Evolutionary conservation across 495 filamentous ascomycete genomes (phyloP).

Genomic region (Tuber calosporum): DNA sequence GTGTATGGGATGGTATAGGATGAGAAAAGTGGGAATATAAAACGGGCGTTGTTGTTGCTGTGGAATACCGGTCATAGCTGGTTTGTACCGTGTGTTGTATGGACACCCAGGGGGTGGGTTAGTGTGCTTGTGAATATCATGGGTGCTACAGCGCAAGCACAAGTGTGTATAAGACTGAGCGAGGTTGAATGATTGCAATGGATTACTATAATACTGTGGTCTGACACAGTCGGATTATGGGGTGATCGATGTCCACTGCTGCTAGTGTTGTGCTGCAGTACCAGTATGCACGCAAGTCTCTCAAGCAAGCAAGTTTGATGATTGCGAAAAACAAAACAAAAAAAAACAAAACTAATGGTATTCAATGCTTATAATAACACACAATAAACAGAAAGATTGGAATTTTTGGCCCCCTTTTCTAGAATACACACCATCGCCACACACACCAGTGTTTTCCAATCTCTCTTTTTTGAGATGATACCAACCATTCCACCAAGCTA

Average conservation of each 20-base stretch:
- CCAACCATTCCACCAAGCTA: conserved; percentile 41
- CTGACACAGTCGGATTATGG: neutral
- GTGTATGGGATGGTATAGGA: neutral
- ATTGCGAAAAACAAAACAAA: neutral
- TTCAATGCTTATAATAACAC: neutral
- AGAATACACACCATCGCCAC: neutral
- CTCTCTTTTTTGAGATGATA: neutral
- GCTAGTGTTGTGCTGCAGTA: neutral
- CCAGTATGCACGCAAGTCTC: neutral
- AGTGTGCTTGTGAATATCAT: neutral
- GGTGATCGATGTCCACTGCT: neutral
- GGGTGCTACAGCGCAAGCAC: neutral
- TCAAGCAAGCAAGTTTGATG: neutral
- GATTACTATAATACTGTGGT: neutral
- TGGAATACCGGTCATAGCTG: neutral
- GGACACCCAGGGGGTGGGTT: neutral
- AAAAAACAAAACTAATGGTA: neutral
- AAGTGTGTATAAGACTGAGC: neutral
- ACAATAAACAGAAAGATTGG: neutral
- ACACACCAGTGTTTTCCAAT: neutral
- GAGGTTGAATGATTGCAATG: neutral
- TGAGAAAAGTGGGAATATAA: neutral
- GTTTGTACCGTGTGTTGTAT: neutral
- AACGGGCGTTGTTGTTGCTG: neutral
- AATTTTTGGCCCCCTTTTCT: neutral